Evolutionary conservation across 306 rosid genomes (phyloP), one percentile per base, ranked within the genome.

Genomic region (Calophaca sinica): DNA sequence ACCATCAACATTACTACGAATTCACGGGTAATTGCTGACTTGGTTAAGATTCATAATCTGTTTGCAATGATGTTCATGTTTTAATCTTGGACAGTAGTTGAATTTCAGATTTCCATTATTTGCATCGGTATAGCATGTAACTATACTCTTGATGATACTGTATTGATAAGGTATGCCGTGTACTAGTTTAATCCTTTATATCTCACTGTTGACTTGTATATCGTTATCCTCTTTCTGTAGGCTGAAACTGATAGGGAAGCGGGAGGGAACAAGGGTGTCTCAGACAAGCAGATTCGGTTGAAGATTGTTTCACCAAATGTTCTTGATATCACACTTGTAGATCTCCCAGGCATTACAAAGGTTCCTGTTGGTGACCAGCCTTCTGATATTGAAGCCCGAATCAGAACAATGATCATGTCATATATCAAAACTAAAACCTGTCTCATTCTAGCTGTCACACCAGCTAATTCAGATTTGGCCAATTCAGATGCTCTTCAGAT

Each of bases 331-430:
- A 94, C 99, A 13, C 89, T 94, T 65, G 99, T 94, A 65, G 99
- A 94, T 90, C 90, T 94, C 39, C 99, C 99, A 29, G 99, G 99
- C 53, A 85, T 94, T 76, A 94, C 99, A 0, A 94, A 94, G 89
- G 99, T 92, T 81, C 99, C 99, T 60, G 98, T 94, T 76, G 99
- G 98, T 62, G 99, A 94, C 62, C 99, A 94, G 82, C 99, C 99
- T 61, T 81, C 98, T 82, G 97, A 94, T 67, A 94, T 94, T 52
- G 99, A 94, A 86, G 96, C 97, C 51, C 87, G 96, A 32, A 94
- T 94, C 76, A 85, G 99, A 82, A 88, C 99, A 61, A 94, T 94
- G 99, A 94, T 94, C 76, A 90, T 90, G 96, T 92, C 96, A 39
- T 94, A 94, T 81, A 94, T 94, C 58, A 94, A 92, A 89, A 84